A percentile compares a stretch with the other conserved stretches of the same genome.
Evolutionary conservation across 345 rosid species (phyloP).

Genomic region (Eucalyptus melliodora): DNA sequence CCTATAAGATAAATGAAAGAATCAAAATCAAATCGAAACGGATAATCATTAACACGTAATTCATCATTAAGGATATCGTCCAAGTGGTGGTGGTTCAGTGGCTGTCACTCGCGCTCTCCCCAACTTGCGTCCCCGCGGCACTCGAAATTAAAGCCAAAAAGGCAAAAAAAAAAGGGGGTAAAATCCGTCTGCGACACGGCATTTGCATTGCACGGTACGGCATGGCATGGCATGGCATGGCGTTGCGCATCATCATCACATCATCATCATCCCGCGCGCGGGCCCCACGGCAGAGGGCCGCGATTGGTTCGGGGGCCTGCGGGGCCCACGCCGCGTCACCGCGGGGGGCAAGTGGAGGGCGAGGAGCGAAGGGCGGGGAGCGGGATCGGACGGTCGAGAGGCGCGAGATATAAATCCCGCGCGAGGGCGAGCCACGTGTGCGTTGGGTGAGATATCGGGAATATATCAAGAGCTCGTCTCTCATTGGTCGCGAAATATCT

Average conservation of each 20-base stretch:
- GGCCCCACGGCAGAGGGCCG: not conserved
- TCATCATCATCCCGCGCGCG: not conserved
- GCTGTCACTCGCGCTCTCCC: not conserved
- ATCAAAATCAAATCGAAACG: not conserved
- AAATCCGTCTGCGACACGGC: not conserved
- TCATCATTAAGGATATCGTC: not conserved
- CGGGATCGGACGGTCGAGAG: not conserved
- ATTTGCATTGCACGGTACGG: not conserved
- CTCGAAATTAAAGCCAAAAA: not conserved
- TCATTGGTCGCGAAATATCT: not conserved
- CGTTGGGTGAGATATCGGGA: no score
- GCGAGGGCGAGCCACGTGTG: not conserved
- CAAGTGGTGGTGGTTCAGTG: not conserved
- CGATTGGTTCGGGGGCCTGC: not conserved
- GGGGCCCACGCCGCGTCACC: not conserved
- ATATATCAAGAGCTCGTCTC: not conserved
- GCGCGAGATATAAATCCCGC: not conserved
- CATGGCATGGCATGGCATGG: not conserved
- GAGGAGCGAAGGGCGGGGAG: not conserved
- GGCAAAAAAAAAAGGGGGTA: accelerated
- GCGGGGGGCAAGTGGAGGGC: not conserved
- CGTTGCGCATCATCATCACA: not conserved
- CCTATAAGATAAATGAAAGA: not conserved
- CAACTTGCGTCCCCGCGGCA: not conserved
- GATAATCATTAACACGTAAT: not conserved